Evolutionary conservation across 129 eudicot genomes (phyloP).

Genomic region (Pittosporum tobira): DNA sequence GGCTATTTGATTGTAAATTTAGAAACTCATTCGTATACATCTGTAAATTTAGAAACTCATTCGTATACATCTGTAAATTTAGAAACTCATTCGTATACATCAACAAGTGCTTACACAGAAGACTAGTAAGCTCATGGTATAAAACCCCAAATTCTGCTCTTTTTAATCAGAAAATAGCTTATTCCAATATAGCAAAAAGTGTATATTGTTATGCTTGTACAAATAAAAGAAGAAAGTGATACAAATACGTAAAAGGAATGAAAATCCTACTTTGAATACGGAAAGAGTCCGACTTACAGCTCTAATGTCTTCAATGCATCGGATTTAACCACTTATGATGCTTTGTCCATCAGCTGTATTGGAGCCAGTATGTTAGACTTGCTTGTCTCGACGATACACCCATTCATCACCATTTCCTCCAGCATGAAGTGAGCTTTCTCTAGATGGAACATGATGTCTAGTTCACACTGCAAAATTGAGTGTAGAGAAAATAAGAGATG

Average conservation of each 20-base stretch:
- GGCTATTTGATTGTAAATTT: slow-evolving; percentile 56
- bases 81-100: no score
- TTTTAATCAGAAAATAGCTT: not conserved
- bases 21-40: no score
- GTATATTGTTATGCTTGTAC: not conserved
- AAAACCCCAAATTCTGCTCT: no score
- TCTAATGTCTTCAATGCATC: not conserved
- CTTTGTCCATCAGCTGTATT: slow-evolving; percentile 87
- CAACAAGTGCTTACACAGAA: no score
- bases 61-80: no score
- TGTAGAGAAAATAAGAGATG: slow-evolving; percentile 1
- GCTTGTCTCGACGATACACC: slow-evolving; percentile 85
- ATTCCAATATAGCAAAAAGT: no score
- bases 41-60: no score
- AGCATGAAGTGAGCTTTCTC: slow-evolving; percentile 97
- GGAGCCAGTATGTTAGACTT: slow-evolving; percentile 74
- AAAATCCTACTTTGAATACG: no score
- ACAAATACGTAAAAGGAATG: not conserved
- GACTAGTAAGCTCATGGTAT: no score
- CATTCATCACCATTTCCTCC: slow-evolving; percentile 98
- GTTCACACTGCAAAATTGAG: slow-evolving; percentile 52
- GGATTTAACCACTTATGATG: slow-evolving; percentile 28
- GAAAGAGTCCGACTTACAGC: no score
- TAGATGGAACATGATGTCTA: slow-evolving; percentile 88
- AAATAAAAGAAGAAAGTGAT: not conserved